Evolutionary conservation across 2,329 filamentous ascomycete genomes (phyloP).

Genomic region (Talaromyces islandicus): DNA sequence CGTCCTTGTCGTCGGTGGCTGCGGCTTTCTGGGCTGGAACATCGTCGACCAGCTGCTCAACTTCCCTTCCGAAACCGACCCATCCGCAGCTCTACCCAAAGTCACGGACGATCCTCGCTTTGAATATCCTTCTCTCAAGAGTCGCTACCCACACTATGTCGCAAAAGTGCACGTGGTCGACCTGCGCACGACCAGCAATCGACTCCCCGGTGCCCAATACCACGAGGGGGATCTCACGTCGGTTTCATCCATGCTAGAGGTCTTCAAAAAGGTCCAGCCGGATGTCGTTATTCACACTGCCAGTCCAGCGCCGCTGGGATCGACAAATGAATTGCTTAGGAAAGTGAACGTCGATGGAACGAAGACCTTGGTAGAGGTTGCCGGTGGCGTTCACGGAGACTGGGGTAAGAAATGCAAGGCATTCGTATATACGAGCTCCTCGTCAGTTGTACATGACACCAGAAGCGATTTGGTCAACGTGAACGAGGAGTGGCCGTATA

Average conservation of each 20-base stretch:
- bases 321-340: conserved; percentile 57
- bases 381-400: conserved; percentile 59
- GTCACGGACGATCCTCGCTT: conserved; percentile 30
- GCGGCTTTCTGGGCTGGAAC: conserved; percentile 78
- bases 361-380: conserved; percentile 59
- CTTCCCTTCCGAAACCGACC: conserved; percentile 45
- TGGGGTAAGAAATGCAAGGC: conserved; percentile 61
- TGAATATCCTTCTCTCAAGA: conserved; percentile 29
- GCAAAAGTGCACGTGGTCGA: conserved; percentile 64
- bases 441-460: conserved; percentile 81
- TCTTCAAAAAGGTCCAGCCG: conserved; percentile 64
- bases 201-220: conserved; percentile 58
- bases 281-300: conserved; percentile 90
- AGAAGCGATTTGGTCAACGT: conserved; percentile 72
- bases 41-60: conserved; percentile 68
- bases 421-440: conserved; percentile 86
- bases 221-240: conserved; percentile 75
- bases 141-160: conserved; percentile 36
- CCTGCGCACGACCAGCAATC: conserved; percentile 64
- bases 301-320: conserved; percentile 55
- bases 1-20: conserved; percentile 75
- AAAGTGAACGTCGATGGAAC: conserved; percentile 89
- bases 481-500: conserved; percentile 73
- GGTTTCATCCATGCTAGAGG: conserved; percentile 50
- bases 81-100: conserved; percentile 31